Base-by-base conservation (phyloP, 2,329 filamentous ascomycete genomes). In the Trichoderma asperellum region DNA sequence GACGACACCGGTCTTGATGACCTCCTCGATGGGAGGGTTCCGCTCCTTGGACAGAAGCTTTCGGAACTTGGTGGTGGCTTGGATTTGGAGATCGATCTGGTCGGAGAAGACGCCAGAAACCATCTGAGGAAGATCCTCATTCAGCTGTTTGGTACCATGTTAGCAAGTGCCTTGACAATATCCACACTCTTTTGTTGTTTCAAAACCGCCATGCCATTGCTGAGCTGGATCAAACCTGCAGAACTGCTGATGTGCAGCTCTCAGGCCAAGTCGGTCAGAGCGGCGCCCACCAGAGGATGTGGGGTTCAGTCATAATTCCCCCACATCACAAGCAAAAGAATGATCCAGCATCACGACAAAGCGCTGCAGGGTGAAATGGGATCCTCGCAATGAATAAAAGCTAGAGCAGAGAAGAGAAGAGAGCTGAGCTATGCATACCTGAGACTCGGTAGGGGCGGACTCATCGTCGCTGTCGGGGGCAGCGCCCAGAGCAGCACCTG, bases 1-100 rank as follows among this genome's bases (percentile, higher is more conserved):
- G 74, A 99, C 96, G 73, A 99, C 96, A 78, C 96, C 96, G 70
- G 96, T 98, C 88, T 98, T 97, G 83, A 99, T 99, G 75, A 99
- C 96, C 80, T 96, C 94, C 85, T 99, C 96, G 80, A 99, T 99
- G 57, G 96, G 96, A 58, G 96, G 96, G 85, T 99, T 99, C 79
- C 96, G 93, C 86, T 99, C 96, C 85, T 99, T 99, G 74, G 94
- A 97, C 34, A 99, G 86, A 53, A 99, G 88, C 87, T 99, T 99
- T 80, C 96, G 88, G 87, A 99, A 99, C 82, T 97, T 97, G 75
- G 96, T 99, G 34, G 96, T 99, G 70, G 95, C 94, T 83, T 95
- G 91, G 76, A 99, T 99, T 83, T 99, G 96, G 75, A 92, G 88
- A 79, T 99, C 96, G 82, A 99, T 97, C 83, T 98, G 94, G 73